phyloP scores from a whole-genome alignment of 768 basidiomycete species.

The Tylopilus subfusipes region DNA sequence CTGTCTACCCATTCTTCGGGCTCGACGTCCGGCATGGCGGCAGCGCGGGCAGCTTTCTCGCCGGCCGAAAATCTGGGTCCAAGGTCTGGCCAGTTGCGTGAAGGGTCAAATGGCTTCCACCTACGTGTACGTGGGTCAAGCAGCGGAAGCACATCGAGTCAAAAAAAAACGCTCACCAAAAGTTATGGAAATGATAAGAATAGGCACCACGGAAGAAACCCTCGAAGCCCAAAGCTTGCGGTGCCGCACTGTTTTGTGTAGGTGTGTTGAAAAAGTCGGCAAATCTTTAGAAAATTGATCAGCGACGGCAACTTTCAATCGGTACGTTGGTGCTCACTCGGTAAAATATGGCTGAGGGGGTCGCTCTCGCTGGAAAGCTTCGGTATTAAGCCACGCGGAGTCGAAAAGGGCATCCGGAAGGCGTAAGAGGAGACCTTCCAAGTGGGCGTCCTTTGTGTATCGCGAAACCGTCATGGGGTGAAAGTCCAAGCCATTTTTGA shows the following conservation, averaged over 20 bases:
- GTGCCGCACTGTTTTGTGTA: constrained; percentile 65
- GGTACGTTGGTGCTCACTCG: constrained; percentile 45
- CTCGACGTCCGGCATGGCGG: constrained; percentile 32
- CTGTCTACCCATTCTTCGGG: constrained; percentile 38
- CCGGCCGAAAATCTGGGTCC: constrained; percentile 74
- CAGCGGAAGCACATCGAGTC: not conserved
- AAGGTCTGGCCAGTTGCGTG: constrained; percentile 94
- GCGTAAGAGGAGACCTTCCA: constrained; percentile 80
- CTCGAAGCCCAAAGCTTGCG: constrained; percentile 85
- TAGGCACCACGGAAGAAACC: constrained; percentile 96
- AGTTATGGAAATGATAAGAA: constrained; percentile 96
- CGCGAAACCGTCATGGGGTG: constrained; percentile 94
- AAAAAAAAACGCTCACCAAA: constrained; percentile 56
- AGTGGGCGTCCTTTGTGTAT: constrained; percentile 84
- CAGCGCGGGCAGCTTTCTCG: constrained; percentile 62
- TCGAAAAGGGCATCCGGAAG: constrained; percentile 96
- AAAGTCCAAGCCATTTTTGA: constrained; percentile 93
- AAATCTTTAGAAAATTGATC: constrained; percentile 50
- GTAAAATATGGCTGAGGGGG: constrained; percentile 95
- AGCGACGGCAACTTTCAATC: not conserved
- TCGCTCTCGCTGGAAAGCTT: constrained; percentile 85
- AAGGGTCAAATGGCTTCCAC: constrained; percentile 95
- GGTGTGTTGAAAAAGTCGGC: constrained; percentile 88
- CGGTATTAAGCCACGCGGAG: constrained; percentile 94
- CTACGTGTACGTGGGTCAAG: constrained; percentile 36